Percentiles rank a stretch among this genome's conserved stretches.
Evolutionary conservation across 208 protist species (phyloP).

Genomic region (Leishmania tropica): DNA sequence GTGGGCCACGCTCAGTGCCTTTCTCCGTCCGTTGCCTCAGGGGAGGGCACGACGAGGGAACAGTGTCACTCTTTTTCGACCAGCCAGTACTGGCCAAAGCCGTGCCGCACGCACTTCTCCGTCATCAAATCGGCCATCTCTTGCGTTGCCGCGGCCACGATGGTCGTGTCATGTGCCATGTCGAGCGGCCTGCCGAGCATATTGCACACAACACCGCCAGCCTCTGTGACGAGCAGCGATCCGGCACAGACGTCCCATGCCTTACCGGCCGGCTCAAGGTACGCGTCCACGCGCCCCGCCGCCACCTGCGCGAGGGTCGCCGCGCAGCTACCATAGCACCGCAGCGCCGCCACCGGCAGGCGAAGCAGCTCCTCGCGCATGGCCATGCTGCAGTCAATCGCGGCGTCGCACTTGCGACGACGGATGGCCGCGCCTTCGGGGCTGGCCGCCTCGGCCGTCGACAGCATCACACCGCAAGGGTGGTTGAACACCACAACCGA

Average conservation of each 20-base stretch:
- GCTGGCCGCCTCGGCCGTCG: constrained; percentile 13
- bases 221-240: constrained; percentile 69
- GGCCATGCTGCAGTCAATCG: constrained; percentile 37
- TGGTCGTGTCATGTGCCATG: constrained; percentile 53
- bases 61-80: neutral
- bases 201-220: constrained; percentile 65
- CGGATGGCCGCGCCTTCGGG: constrained; percentile 9
- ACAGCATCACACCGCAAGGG: constrained; percentile 38
- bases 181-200: constrained; percentile 53
- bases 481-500: constrained; percentile 54
- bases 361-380: constrained; percentile 36
- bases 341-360: constrained; percentile 40
- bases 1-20: neutral
- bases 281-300: constrained; percentile 59
- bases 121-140: constrained; percentile 34
- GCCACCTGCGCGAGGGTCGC: constrained; percentile 60
- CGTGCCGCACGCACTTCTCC: constrained; percentile 33
- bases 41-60: neutral
- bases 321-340: constrained; percentile 49
- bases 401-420: constrained; percentile 26
- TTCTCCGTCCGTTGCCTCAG: neutral
- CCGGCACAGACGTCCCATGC: constrained; percentile 70
- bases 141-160: constrained; percentile 50
- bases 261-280: constrained; percentile 59
- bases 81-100: constrained; percentile 51